Base-by-base conservation (phyloP, 2,329 filamentous ascomycete genomes). In the Thelonectria olida region DNA sequence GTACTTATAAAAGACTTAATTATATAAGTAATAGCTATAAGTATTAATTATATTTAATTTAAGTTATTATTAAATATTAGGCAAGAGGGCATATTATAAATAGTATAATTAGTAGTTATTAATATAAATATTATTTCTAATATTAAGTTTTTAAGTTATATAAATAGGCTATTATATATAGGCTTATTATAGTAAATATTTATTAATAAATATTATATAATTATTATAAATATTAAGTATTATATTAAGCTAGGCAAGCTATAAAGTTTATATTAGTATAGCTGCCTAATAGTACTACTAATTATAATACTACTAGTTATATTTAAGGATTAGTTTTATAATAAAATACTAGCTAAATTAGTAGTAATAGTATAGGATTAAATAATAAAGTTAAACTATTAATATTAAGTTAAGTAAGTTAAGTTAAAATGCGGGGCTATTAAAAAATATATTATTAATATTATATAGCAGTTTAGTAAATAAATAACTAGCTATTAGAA, bases 1-100 rank as follows among this genome's bases (percentile, higher is more conserved):
- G 41, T 13, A 22, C 41, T 56, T 15, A 41, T 56, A 7, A 28
- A 49, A 12, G 44, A 49, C 44, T 56, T 56, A 19, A 19, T 49
- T 13, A 17, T 27, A 9, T 20, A 28, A 28, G 53, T 31, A 22
- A 27, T 12, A 20, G 42, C 4, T 5, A 47, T 28, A 12, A 42
- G 53, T 1, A 27, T 55, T 5, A 28, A 55, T 19, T 55, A 27
- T 12, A 39, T 55, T 17, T 10, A 25, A 19, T 55, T 48, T 20
- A 48, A 23, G 53, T 15, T 13, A 20, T 55, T n/a, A 2, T 5
- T 49, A 6, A 34, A 28, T 27, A 17, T 23, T 5, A 27, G 52
- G 19, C 22, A 27, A 34, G 41, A 54, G 36, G 39, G 52, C 19
- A 12, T 38, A 23, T 23, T 20, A 20, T 17, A 27, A 20, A 41